Base-by-base conservation (phyloP, 1,139 yeast genomes). In the Nadsonia starkeyi-henricii region DNA sequence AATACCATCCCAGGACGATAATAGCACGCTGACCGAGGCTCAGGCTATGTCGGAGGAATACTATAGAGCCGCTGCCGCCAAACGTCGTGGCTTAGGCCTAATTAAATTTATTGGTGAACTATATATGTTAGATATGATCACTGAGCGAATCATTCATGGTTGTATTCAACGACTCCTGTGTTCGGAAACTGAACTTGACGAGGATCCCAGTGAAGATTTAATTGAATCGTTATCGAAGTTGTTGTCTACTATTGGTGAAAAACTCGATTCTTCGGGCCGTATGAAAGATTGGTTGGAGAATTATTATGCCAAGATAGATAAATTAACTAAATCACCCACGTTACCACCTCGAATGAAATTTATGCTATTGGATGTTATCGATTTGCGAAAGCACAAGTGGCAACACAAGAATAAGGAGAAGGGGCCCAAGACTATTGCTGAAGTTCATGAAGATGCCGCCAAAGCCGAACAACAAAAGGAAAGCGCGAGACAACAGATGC, bases 41-140 rank as follows among this genome's bases (percentile, higher is more conserved):
- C 96, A 88, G 67, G 77, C 86, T 81, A 81, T 88, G 91, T 84
- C 96, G 48, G 98, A 91, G 61, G 98, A 91, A 65, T 91, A 91
- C 69, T 93, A 91, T 67, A 73, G 71, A 55, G 79, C 83, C 65
- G 96, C 95, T 42, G 88, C 93, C 47, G 94, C 95, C 53, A 93
- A 91, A 78, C 85, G 99, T 78, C 81, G 97, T 72, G 98, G 97
- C 63, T 77, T 93, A 56, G 99, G 99, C 71, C 74, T 91, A 56
- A 94, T 91, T 54, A 84, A 89, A 67, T 88, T 91, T 63, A 86
- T 91, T 69, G 98, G 98, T 67, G 95, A 86, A 71, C 75, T 91
- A 61, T 91, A 79, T 71, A 81, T 84, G 63, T 74, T 85, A 62
- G 77, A 78, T 57, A 74, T 91, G 72, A 72, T 91, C 62, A 78